Evolutionary conservation across 225 moss, liverwort and hornwort genomes (phyloP), one percentile per base, ranked within the genome.

Genomic region (Sphagnum tenellum): DNA sequence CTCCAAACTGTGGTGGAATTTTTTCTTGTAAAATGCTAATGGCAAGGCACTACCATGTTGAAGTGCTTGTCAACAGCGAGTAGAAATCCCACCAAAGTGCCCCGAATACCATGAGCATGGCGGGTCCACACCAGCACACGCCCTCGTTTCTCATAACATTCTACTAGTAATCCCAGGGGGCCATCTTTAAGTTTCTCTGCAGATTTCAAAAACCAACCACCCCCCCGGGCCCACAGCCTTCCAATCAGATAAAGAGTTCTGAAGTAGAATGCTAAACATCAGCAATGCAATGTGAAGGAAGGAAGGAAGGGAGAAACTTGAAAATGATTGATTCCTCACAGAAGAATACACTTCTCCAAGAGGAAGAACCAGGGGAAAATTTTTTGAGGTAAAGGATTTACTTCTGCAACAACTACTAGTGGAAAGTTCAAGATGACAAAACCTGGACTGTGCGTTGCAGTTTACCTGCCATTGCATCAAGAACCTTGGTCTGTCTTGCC

Each of bases 111-210:
- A 68, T 81, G 80, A 44, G 84, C 71, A 62, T 87, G 87, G 52
- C 87, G 87, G 51, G 84, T 87, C 87, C 87, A 87, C 62, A 87
- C 78, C 72, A 84, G 87, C 63, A 87, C 76, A 53, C 87, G 83
- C 56, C 63, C 70, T 76, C 76, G 76, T 73, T 83, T 74, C 59
- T 83, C 78, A 57, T 56, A 79, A 72, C 87, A 87, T 63, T 72
- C 78, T 7, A 87, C 87, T 49, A 87, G 78, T 65, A 87, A 72
- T 56, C 78, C 78, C 66, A 87, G 60, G 2, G 87, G 87, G 53
- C 87, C 87, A 50, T 70, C 74, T 67, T 66, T 78, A 45, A 87
- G 45, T 70, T 84, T 87, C 50, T 79, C 87, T 80, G 82, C 68
- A 71, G 29, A 29, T 29, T 29, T 29, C 0, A 29, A 29, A 29